These are phyloP conservation scores for Pisolithus tinctorius DNA, from an alignment of 768 basidiomycete species.

Conservation along the genomic window DNA sequence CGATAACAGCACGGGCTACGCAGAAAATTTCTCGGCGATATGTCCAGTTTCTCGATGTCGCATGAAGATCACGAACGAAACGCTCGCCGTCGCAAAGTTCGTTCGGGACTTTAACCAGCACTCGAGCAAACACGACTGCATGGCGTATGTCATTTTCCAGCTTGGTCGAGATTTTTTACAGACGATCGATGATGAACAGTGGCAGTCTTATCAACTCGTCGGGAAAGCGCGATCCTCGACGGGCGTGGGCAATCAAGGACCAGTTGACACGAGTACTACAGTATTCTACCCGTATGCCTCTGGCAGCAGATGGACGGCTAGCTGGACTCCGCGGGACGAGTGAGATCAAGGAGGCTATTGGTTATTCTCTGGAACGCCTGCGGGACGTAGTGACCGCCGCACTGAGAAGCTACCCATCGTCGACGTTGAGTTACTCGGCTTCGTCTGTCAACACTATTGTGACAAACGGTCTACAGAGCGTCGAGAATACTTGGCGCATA, in stretches of 20 bases:
- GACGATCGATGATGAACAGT: slow-evolving; percentile 11
- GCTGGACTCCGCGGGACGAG: slow-evolving; percentile 18
- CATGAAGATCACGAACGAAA: slow-evolving; percentile 35
- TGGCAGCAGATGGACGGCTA: slow-evolving; percentile 13
- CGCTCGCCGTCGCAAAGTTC: slow-evolving; percentile 37
- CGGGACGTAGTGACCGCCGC: slow-evolving; percentile 14
- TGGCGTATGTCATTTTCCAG: slow-evolving; percentile 29
- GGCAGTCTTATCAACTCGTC: slow-evolving; percentile 30
- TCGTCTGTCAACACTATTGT: background rate
- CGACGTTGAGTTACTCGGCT: slow-evolving; percentile 16
- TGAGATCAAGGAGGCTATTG: slow-evolving; percentile 19
- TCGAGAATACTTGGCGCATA: slow-evolving; percentile 47
- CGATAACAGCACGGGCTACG: slow-evolving; percentile 38
- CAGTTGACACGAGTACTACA: slow-evolving; percentile 17
- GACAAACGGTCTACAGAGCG: slow-evolving; percentile 20
- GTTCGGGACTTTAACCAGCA: slow-evolving; percentile 30
- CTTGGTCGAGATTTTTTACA: background rate
- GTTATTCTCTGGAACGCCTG: slow-evolving; percentile 20
- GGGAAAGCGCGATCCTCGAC: slow-evolving; percentile 18
- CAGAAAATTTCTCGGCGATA: slow-evolving; percentile 33
- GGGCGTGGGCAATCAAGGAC: slow-evolving; percentile 25
- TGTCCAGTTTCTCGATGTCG: slow-evolving; percentile 36
- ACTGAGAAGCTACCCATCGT: slow-evolving; percentile 11
- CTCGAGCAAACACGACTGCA: slow-evolving; percentile 13
- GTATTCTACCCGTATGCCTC: slow-evolving; percentile 7